phyloP scores from a whole-genome alignment of 2,329 filamentous ascomycete genomes.

The Talaromyces sp. region DNA sequence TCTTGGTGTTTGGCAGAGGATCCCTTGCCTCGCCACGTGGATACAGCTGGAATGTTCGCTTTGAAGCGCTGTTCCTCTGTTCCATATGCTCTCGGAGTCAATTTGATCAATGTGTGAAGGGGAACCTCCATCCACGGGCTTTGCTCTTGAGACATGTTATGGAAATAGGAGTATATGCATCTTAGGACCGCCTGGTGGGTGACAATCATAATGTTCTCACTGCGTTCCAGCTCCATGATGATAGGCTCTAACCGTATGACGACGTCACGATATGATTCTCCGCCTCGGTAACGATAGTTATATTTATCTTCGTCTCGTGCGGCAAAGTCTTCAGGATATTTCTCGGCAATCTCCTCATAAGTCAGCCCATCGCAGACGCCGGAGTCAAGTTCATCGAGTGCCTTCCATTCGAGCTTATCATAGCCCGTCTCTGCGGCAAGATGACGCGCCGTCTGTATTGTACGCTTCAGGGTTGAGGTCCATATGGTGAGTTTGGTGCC shows the following conservation, averaged over 20 bases:
- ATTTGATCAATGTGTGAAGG: slow-evolving; percentile 90
- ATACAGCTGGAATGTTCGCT: slow-evolving; percentile 91
- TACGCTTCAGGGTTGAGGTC: slow-evolving; percentile 75
- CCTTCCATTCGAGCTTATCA: slow-evolving; percentile 98
- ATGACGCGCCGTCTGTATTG: slow-evolving; percentile 84
- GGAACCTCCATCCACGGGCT: slow-evolving; percentile 99
- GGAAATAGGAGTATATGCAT: slow-evolving; percentile 98
- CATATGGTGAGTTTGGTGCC: slow-evolving; percentile 64
- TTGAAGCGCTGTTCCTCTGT: slow-evolving; percentile 85
- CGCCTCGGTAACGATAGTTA: slow-evolving; percentile 97
- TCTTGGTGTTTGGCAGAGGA: slow-evolving; percentile 73
- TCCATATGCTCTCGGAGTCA: slow-evolving; percentile 89
- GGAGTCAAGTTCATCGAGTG: slow-evolving; percentile 92
- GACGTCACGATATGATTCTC: slow-evolving; percentile 93
- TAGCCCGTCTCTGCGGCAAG: slow-evolving; percentile 66
- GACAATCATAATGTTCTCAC: slow-evolving; percentile 95
- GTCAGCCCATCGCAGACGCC: slow-evolving; percentile 96
- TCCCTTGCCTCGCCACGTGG: slow-evolving; percentile 92
- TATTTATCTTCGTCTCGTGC: slow-evolving; percentile 98
- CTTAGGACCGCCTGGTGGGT: slow-evolving; percentile 95
- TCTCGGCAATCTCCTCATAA: slow-evolving; percentile 87
- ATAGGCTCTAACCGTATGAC: slow-evolving; percentile 97
- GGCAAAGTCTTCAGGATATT: slow-evolving; percentile 89
- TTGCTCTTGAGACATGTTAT: slow-evolving; percentile 89
- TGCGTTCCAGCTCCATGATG: slow-evolving; percentile 97